A percentile compares a stretch with the other conserved stretches of the same genome.
Conservation (phyloP, 768 basidiomycete species). For the Sporobolomyces pararoseus region DNA sequence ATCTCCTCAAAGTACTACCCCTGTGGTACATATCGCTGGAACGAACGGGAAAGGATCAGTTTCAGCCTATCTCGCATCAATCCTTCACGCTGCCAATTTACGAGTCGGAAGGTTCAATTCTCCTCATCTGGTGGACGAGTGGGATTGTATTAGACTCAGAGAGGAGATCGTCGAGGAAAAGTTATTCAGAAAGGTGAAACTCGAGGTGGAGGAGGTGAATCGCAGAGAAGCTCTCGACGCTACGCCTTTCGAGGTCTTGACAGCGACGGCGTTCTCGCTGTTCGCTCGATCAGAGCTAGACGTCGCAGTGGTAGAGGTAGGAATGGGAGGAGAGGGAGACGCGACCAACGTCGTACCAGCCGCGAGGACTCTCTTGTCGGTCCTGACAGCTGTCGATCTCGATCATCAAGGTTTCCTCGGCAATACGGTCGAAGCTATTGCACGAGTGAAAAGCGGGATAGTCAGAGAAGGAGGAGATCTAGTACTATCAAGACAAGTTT, state of each 20-base stretch:
- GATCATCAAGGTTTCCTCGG: slow-evolving; percentile 93
- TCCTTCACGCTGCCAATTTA: slow-evolving; percentile 60
- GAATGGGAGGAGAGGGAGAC: slow-evolving; percentile 87
- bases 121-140: slow-evolving; percentile 75
- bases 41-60: slow-evolving; percentile 98
- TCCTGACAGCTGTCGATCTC: slow-evolving; percentile 78
- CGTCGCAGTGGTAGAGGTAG: slow-evolving; percentile 82
- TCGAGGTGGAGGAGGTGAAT: slow-evolving; percentile 56
- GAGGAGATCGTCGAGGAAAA: slow-evolving; percentile 53
- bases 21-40: slow-evolving; percentile 84
- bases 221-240: slow-evolving; percentile 53
- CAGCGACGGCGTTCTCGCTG: slow-evolving; percentile 69
- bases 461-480: slow-evolving; percentile 56
- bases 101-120: slow-evolving; percentile 80
- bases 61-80: slow-evolving; percentile 72
- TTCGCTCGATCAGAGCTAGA: slow-evolving; percentile 68
- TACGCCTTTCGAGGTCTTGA: slow-evolving; percentile 78
- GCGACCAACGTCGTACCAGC: slow-evolving; percentile 87
- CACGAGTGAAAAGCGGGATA: slow-evolving; percentile 78
- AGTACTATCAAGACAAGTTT: slow-evolving; percentile 49
- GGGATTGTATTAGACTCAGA: slow-evolving; percentile 72
- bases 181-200: slow-evolving; percentile 54
- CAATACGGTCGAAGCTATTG: slow-evolving; percentile 65
- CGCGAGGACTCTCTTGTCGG: slow-evolving; percentile 66
- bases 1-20: slow-evolving; percentile 63